Evolutionary conservation across 768 basidiomycete species (phyloP).

Genomic region (Austroboletus eburneus): DNA sequence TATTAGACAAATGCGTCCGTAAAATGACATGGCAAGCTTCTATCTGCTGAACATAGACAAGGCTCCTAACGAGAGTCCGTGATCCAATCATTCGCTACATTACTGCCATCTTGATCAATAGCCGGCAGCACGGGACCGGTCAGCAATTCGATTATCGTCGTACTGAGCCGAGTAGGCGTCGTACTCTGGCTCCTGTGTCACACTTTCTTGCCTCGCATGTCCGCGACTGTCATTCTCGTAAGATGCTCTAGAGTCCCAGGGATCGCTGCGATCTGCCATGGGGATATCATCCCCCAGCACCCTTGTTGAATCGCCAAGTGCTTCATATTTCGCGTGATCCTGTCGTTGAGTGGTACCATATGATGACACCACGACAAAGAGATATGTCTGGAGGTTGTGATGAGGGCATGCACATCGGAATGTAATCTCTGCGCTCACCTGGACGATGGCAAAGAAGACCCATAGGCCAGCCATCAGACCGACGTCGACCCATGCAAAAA

Average conservation of each 20-base stretch:
- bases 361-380: constrained; percentile 47
- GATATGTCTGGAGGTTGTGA: constrained; percentile 41
- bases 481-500: constrained; percentile 90
- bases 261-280: constrained; percentile 58
- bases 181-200: too few species aligned
- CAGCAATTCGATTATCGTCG: constrained; percentile 28
- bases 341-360: constrained; percentile 70
- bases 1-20: constrained; percentile 2
- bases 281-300: constrained; percentile 57
- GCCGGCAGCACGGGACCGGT: too few species aligned
- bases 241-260: constrained; percentile 66
- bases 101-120: too few species aligned
- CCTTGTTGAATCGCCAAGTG: constrained; percentile 56
- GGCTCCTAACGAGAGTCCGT: constrained; percentile 9
- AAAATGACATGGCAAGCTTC: not conserved
- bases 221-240: constrained; percentile 35
- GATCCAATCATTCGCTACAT: constrained; percentile 3
- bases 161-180: too few species aligned
- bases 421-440: constrained; percentile 43
- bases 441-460: constrained; percentile 72
- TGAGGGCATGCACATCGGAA: constrained; percentile 2
- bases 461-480: constrained; percentile 91
- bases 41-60: not conserved
- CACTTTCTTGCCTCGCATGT: constrained; percentile 56
- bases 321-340: constrained; percentile 81